Percentiles rank a stretch among this genome's conserved stretches.
Evolutionary conservation across 495 filamentous ascomycete species (phyloP).

Genomic region (Xylona heveae): DNA sequence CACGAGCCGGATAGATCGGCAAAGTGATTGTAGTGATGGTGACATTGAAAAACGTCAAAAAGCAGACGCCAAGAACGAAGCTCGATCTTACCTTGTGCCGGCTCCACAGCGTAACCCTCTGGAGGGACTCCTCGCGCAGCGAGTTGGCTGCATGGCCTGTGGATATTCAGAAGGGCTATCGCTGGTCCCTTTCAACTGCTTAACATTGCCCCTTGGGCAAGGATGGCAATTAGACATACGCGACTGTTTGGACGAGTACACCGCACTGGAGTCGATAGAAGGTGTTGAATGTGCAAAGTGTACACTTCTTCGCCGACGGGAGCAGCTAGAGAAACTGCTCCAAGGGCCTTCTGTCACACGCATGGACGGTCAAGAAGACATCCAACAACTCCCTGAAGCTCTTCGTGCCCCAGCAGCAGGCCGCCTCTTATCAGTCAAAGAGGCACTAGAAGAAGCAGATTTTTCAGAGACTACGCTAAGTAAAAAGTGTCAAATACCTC

Average conservation of each 20-base stretch:
- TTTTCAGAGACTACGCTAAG: conserved; percentile 56
- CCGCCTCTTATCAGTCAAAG: conserved; percentile 38
- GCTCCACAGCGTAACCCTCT: conserved; percentile 47
- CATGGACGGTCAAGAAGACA: conserved; percentile 8
- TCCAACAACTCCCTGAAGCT: conserved; percentile 10
- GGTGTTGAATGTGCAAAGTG: conserved; percentile 86
- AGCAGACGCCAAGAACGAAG: no score
- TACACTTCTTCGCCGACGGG: conserved; percentile 39
- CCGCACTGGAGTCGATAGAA: conserved; percentile 60
- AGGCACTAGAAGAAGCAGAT: conserved; percentile 56
- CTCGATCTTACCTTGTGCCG: no score
- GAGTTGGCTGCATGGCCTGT: conserved; percentile 73
- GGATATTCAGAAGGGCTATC: conserved; percentile 71
- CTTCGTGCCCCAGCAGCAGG: conserved; percentile 7
- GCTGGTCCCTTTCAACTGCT: conserved; percentile 80
- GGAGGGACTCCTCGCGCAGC: conserved; percentile 71
- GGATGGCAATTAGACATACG: conserved; percentile 37
- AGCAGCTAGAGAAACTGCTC: conserved; percentile 26
- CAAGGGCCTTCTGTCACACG: conserved; percentile 11
- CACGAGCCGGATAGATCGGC: conserved; percentile 28
- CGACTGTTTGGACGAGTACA: conserved; percentile 69
- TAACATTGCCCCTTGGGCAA: conserved; percentile 59
- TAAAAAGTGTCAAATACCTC: conserved; percentile 49
- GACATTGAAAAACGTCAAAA: no score
- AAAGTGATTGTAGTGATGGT: no score